A percentile compares a stretch with the other conserved stretches of the same genome.
phyloP scores from a whole-genome alignment of 345 rosid species.

The Bruguiera gymnorhiza region DNA sequence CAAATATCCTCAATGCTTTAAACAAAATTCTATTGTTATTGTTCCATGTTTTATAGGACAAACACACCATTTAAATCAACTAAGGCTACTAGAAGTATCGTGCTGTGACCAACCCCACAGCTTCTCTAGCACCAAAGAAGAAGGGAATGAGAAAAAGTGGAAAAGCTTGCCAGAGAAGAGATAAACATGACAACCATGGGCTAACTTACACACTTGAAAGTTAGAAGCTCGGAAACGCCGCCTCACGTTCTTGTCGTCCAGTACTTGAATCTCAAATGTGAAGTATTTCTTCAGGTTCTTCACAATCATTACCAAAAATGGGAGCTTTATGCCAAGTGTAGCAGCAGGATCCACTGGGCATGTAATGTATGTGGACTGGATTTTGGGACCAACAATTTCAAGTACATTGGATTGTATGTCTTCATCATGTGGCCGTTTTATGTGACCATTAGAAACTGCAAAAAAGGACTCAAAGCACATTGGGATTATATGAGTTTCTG shows the following conservation, averaged over 20 bases:
- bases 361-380: constrained; percentile 88
- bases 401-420: constrained; percentile 89
- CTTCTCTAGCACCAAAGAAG: background rate
- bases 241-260: constrained; percentile 96
- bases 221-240: constrained; percentile 97
- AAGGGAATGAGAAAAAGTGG: background rate
- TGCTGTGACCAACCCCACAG: background rate
- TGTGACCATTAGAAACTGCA: constrained; percentile 80
- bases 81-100: background rate
- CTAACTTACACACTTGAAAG: constrained; percentile 88
- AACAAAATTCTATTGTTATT: too few species aligned
- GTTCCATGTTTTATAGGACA: too few species aligned
- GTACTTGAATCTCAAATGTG: constrained; percentile 91
- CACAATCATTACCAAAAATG: constrained; percentile 87
- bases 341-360: constrained; percentile 89
- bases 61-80: too few species aligned
- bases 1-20: too few species aligned
- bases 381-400: constrained; percentile 79
- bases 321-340: constrained; percentile 93
- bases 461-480: constrained; percentile 1
- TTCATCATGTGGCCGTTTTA: constrained; percentile 82
- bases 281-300: constrained; percentile 90
- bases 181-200: constrained; percentile 28
- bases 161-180: background rate
- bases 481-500: too few species aligned